Evolutionary conservation across 1,284 basidiomycete genomes (phyloP), one percentile per base, ranked within the genome.

Genomic region (Dichomitus squalens): DNA sequence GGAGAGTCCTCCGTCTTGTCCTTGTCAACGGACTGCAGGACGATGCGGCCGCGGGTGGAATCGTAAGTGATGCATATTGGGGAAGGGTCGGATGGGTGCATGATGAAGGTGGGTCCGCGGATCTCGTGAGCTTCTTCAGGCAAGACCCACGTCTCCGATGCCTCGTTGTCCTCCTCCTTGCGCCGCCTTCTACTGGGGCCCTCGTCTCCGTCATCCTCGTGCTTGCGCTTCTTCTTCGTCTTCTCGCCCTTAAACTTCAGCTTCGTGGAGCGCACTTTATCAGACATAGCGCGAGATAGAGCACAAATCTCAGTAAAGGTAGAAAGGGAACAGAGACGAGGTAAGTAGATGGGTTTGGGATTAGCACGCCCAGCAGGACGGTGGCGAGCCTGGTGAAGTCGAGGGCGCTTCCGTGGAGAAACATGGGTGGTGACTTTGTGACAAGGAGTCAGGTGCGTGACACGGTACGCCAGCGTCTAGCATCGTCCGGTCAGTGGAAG

Each of bases 231-330:
- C 79, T 90, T 91, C 74, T 85, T 88, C 8, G 78, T 72, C 71
- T 92, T 93, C 48, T 95, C 93, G 11, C 92, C 92, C 70, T 95
- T 95, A 75, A 95, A 95, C 66, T 87, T 92, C 60, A 93, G 83
- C 68, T 88, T 91, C 11, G 82, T 83, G 1, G 88, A 80, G 56
- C 85, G 84, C 20, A 84, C 76, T 69, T 82, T 82, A 52, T 81
- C 74, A 14, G 76, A 75, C 79, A 82, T 81, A 60, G 60, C 38
- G 7, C 11, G 7, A 18, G 39, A 31, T 31, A 11, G 52, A 40
- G 55, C 48, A 41, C 25, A 20, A 7, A 50, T n/a, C 21, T 21
- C 16, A 27, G 21, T 38, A 33, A 40, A 18, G 29, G 2, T 29
- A 20, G 33, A 21, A 29, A 14, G 29, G 8, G 23, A 2, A 25